Percentiles rank a stretch among this genome's conserved stretches.
phyloP scores from a whole-genome alignment of 306 rosid species.

The Acmispon strigosus region DNA sequence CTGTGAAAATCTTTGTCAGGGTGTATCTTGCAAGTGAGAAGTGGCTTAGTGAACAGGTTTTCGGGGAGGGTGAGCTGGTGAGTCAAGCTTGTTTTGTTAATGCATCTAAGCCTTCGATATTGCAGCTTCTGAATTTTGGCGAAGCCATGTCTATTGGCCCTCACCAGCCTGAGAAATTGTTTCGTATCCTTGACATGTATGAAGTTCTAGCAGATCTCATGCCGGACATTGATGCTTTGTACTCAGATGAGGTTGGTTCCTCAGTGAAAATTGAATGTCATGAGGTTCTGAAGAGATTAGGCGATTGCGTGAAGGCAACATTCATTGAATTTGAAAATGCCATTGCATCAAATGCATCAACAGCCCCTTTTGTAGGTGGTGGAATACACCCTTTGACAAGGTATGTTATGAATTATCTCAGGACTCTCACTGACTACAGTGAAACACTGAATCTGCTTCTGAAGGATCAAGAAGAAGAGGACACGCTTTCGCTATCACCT shows the following conservation, averaged over 20 bases:
- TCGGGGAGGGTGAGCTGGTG: constrained; percentile 50
- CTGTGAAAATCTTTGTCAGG: constrained; percentile 75
- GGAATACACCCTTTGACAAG: constrained; percentile 79
- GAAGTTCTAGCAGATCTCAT: constrained; percentile 73
- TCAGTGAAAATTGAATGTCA: constrained; percentile 57
- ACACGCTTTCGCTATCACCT: constrained; percentile 41
- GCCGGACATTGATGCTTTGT: constrained; percentile 58
- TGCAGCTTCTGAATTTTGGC: constrained; percentile 83
- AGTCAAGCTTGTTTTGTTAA: constrained; percentile 59
- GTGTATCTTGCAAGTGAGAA: constrained; percentile 84
- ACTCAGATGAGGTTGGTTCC: constrained; percentile 63
- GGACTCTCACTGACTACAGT: constrained; percentile 61
- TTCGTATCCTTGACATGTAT: constrained; percentile 83
- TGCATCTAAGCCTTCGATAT: constrained; percentile 73
- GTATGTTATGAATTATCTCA: constrained; percentile 84
- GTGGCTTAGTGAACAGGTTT: constrained; percentile 68
- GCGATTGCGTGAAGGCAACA: constrained; percentile 64
- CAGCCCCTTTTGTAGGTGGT: constrained; percentile 63
- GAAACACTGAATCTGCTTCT: constrained; percentile 62
- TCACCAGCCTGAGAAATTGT: constrained; percentile 78
- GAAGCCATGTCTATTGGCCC: constrained; percentile 95
- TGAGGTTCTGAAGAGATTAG: constrained; percentile 66
- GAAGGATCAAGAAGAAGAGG: constrained; percentile 42
- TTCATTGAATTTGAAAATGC: constrained; percentile 65
- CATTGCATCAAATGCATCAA: constrained; percentile 60